Evolutionary conservation across 441 rosid species (phyloP).

Genomic region (Syzygium malaccense): DNA sequence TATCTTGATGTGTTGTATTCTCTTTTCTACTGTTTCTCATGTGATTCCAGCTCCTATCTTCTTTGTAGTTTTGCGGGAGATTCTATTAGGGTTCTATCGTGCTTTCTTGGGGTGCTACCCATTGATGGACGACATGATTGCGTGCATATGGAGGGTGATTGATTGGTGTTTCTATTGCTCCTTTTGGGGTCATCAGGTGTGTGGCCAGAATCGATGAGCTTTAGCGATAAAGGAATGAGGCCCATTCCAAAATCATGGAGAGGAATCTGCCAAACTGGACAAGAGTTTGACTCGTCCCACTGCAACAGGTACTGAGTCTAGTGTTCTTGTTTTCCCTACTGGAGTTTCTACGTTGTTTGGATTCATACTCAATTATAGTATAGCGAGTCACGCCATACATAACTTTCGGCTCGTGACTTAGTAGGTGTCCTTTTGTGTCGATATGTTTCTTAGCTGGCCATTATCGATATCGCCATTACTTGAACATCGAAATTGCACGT

Average conservation of each 20-base stretch:
- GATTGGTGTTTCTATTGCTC: not conserved
- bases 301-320: constrained; percentile 50
- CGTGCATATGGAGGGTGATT: constrained; percentile 1
- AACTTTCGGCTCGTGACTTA: not conserved
- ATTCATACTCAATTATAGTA: not conserved
- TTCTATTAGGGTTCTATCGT: not conserved
- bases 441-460: not conserved
- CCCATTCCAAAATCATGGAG: constrained; percentile 73
- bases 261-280: constrained; percentile 73
- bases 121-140: not conserved
- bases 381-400: not conserved
- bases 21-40: constrained; percentile 4
- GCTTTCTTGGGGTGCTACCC: not conserved
- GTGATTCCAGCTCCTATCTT: constrained; percentile 7
- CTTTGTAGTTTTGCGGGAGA: constrained; percentile 1
- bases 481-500: not conserved
- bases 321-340: too few relatives aligned
- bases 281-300: constrained; percentile 45
- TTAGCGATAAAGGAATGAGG: constrained; percentile 67
- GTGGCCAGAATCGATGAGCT: constrained; percentile 89
- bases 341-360: not conserved
- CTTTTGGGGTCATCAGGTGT: constrained; percentile 33
- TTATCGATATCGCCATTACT: accelerated
- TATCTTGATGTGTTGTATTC: not conserved
- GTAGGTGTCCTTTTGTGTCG: not conserved